Conservation (phyloP, 306 rosid species). For the Boehmeria nivea region DNA sequence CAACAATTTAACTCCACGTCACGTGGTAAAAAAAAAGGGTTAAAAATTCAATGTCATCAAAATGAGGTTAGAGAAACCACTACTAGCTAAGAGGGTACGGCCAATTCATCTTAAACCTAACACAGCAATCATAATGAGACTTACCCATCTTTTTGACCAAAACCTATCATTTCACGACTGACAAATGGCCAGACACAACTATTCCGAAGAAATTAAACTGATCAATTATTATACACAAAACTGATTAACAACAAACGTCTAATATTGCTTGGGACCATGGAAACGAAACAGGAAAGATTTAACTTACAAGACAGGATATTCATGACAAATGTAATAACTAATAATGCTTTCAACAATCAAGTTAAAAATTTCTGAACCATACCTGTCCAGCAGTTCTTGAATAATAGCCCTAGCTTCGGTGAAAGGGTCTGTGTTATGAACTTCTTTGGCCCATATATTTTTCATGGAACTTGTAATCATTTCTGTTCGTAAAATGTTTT, state of each 20-base stretch:
- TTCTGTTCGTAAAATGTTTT: constrained; percentile 35
- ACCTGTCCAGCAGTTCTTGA: constrained; percentile 35
- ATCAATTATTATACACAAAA: too few relatives aligned
- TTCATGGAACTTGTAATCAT: constrained; percentile 28
- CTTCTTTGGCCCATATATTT: constrained; percentile 59
- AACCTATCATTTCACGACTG: neutral
- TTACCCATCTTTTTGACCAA: neutral
- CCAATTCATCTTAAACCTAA: neutral
- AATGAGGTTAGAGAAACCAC: neutral
- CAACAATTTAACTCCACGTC: neutral
- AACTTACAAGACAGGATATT: too few relatives aligned
- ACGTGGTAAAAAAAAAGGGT: constrained; percentile 6
- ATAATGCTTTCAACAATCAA: neutral
- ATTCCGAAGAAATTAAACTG: neutral
- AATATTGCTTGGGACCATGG: neutral
- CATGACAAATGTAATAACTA: neutral
- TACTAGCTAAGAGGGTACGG: neutral
- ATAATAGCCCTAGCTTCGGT: constrained; percentile 51
- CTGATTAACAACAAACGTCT: too few relatives aligned
- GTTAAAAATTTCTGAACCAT: neutral
- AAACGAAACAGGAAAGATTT: neutral
- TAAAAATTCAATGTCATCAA: neutral
- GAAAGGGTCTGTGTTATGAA: constrained; percentile 31
- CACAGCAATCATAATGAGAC: neutral
- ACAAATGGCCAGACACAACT: neutral